Conservation (phyloP, 2,329 filamentous ascomycete species). For the Phialemoniopsis sp. region DNA sequence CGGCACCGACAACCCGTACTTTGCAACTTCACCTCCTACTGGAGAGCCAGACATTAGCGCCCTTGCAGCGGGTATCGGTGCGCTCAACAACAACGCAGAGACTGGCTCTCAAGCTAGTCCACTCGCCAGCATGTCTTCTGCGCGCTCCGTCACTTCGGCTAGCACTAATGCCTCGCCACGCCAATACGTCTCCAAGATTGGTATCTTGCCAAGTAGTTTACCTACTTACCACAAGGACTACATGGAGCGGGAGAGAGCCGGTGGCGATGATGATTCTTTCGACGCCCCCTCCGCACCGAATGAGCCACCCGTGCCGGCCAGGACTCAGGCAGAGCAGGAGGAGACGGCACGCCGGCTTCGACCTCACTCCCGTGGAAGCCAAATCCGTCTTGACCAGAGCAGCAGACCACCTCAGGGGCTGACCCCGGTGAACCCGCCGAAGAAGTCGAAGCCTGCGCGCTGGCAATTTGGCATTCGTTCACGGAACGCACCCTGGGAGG, state of each 20-base stretch:
- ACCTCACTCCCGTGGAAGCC: constrained; percentile 73
- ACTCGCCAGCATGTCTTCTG: constrained; percentile 50
- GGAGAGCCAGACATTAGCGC: constrained; percentile 49
- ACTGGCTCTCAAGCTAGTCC: constrained; percentile 39
- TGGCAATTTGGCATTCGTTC: constrained; percentile 99
- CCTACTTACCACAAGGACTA: constrained; percentile 88
- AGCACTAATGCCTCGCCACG: constrained; percentile 41
- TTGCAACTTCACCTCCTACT: constrained; percentile 39
- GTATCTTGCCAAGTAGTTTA: constrained; percentile 85
- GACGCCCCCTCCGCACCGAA: constrained; percentile 37
- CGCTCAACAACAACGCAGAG: constrained; percentile 15
- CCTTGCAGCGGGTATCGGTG: constrained; percentile 50
- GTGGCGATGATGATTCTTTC: constrained; percentile 39
- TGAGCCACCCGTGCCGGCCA: constrained; percentile 44
- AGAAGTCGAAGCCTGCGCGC: constrained; percentile 76
- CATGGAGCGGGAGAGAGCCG: constrained; percentile 68
- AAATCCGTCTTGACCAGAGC: constrained; percentile 63
- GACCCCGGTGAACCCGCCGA: constrained; percentile 59
- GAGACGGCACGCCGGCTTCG: constrained; percentile 78
- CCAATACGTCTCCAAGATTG: constrained; percentile 76
- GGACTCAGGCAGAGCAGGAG: constrained; percentile 71
- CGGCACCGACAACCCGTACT: constrained; percentile 35
- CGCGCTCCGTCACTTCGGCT: constrained; percentile 47
- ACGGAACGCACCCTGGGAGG: constrained; percentile 89
- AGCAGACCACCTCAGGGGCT: constrained; percentile 56